Conservation (phyloP, 345 rosid genomes). For the Diplotaxis tenuifolia region DNA sequence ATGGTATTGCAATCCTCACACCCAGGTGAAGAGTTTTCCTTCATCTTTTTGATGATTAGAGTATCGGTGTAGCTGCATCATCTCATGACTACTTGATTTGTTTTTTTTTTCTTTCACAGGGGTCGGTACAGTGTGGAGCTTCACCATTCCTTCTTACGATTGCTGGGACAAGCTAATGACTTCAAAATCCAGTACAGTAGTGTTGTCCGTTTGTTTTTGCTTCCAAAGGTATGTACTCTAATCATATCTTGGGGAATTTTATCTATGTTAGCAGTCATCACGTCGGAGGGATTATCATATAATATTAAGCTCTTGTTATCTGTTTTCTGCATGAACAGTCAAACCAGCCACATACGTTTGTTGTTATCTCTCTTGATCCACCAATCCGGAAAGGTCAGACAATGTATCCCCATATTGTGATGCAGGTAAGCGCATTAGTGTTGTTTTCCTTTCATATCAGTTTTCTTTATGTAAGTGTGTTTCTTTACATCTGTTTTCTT, state of each 20-base stretch:
- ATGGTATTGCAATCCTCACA: slow-evolving; percentile 86
- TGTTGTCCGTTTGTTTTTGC: slow-evolving; percentile 92
- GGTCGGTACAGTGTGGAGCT: slow-evolving; percentile 98
- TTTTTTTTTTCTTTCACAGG: slow-evolving; percentile 46
- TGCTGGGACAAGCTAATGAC: slow-evolving; percentile 98
- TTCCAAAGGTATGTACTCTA: slow-evolving; percentile 67
- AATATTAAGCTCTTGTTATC: not conserved
- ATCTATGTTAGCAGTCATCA: not conserved
- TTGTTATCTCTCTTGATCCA: slow-evolving; percentile 91
- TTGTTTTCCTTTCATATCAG: not conserved
- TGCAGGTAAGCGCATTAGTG: slow-evolving; percentile 59
- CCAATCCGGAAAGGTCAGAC: slow-evolving; percentile 99
- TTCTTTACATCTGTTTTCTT: slow-evolving; percentile 4
- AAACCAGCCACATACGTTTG: slow-evolving; percentile 95
- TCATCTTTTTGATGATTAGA: not conserved
- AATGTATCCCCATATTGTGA: slow-evolving; percentile 84
- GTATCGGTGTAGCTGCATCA: not conserved
- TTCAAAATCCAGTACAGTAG: slow-evolving; percentile 98
- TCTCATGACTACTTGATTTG: slow-evolving; percentile 8
- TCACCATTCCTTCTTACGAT: slow-evolving; percentile 83
- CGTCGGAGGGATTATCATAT: not conserved
- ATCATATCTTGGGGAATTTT: not conserved
- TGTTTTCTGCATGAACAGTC: slow-evolving; percentile 50
- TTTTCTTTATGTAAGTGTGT: not conserved
- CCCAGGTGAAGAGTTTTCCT: slow-evolving; percentile 60